phyloP scores from a whole-genome alignment of 495 filamentous ascomycete genomes.

The Letharia columbiana region DNA sequence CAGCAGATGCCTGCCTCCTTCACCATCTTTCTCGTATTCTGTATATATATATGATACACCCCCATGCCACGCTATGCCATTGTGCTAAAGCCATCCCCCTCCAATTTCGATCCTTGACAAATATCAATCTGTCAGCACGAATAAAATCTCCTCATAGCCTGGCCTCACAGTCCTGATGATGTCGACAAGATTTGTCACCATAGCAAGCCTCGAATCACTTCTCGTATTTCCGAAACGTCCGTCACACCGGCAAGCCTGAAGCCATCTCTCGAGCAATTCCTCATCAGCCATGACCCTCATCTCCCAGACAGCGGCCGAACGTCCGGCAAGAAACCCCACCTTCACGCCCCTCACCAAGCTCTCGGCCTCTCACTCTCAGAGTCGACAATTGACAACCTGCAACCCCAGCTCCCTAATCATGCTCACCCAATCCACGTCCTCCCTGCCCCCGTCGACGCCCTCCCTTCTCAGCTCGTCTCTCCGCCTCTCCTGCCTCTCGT shows the following conservation, averaged over 20 bases:
- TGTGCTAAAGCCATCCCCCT: neutral
- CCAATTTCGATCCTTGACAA: neutral
- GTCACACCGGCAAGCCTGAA: neutral
- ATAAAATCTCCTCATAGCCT: neutral
- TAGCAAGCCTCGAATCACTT: neutral
- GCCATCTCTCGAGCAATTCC: neutral
- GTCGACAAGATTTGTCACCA: neutral
- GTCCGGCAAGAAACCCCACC: neutral
- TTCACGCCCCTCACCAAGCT: neutral
- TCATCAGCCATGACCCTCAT: neutral
- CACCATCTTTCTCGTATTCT: neutral
- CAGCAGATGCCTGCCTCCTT: neutral
- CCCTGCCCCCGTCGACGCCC: neutral
- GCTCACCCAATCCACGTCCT: slow-evolving; percentile 24
- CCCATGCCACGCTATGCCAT: neutral
- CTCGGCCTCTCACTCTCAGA: slow-evolving; percentile 5
- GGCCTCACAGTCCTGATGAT: neutral
- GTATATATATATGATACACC: neutral
- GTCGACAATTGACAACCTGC: slow-evolving; percentile 23
- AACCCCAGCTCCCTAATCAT: slow-evolving; percentile 23
- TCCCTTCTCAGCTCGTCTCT: slow-evolving; percentile 4
- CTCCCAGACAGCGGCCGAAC: neutral
- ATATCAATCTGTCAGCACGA: neutral
- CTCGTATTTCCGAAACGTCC: neutral
- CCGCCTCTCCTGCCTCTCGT: slow-evolving; percentile 36